These are phyloP conservation scores for Lachnellula subtilissima DNA, from an alignment of 2,329 filamentous ascomycete species.

Conservation along the genomic window DNA sequence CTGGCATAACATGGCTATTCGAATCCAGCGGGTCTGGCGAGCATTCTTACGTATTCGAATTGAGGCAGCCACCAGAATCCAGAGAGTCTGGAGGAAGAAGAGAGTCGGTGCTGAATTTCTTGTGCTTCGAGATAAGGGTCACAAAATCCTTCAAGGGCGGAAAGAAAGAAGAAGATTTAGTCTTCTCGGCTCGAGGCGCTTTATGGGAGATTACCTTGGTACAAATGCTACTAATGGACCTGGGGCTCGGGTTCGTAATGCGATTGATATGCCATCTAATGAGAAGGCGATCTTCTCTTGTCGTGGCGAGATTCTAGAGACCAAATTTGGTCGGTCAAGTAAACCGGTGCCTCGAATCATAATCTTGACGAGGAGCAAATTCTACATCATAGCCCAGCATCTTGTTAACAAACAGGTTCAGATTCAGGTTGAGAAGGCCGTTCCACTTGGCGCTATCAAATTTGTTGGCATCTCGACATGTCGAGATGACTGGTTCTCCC, in stretches of 20 bases:
- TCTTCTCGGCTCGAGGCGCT: conserved; percentile 83
- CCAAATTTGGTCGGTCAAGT: conserved; percentile 94
- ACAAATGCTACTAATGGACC: conserved; percentile 75
- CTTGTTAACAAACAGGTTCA: conserved; percentile 76
- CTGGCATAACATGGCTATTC: conserved; percentile 99
- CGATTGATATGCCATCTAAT: conserved; percentile 64
- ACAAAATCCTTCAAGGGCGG: conserved; percentile 71
- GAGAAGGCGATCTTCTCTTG: conserved; percentile 86
- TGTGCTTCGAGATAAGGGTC: conserved; percentile 81
- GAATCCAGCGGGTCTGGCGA: conserved; percentile 95
- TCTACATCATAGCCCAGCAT: conserved; percentile 84
- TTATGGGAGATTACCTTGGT: conserved; percentile 91
- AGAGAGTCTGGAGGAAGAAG: conserved; percentile 92
- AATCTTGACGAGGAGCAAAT: conserved; percentile 77
- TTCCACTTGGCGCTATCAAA: conserved; percentile 84
- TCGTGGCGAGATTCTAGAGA: conserved; percentile 81
- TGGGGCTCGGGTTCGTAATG: conserved; percentile 73
- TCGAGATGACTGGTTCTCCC: conserved; percentile 94
- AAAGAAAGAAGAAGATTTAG: conserved; percentile 92
- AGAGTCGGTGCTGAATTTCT: conserved; percentile 85
- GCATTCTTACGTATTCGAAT: conserved; percentile 90
- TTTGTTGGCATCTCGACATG: conserved; percentile 74
- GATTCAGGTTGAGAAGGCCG: conserved; percentile 74
- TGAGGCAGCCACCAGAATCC: conserved; percentile 90
- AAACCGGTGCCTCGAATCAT: conserved; percentile 84